Percentiles rank a stretch among this genome's conserved stretches.
Evolutionary conservation across 495 filamentous ascomycete genomes (phyloP).

Genomic region (Penicillium fimorum): DNA sequence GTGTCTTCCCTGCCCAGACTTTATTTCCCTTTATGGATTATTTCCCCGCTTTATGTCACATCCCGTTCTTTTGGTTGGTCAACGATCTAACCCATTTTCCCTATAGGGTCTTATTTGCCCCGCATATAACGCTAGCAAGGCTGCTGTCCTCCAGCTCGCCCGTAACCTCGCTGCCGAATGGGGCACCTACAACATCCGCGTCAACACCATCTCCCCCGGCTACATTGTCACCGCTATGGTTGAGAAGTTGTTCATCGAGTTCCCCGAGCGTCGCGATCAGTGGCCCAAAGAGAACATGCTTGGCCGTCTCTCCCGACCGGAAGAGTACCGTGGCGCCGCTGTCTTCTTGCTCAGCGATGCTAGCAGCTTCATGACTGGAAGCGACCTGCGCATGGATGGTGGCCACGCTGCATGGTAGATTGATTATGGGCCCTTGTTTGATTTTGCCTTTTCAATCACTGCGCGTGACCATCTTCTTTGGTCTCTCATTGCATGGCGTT

Average conservation of each 20-base stretch:
- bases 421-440: not conserved
- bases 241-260: slow-evolving; percentile 69
- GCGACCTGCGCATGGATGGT: slow-evolving; percentile 78
- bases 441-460: slow-evolving; percentile 4
- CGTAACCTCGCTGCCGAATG: slow-evolving; percentile 86
- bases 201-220: slow-evolving; percentile 92
- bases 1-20: not conserved
- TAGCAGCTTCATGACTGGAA: slow-evolving; percentile 82
- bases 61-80: not conserved
- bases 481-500: slow-evolving; percentile 30
- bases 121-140: slow-evolving; percentile 90
- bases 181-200: slow-evolving; percentile 83
- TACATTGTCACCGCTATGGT: slow-evolving; percentile 97
- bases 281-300: slow-evolving; percentile 94
- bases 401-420: slow-evolving; percentile 77
- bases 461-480: slow-evolving; percentile 9
- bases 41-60: not conserved
- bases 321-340: slow-evolving; percentile 77
- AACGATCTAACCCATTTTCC: slow-evolving; percentile 1
- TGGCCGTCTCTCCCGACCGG: slow-evolving; percentile 69
- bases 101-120: slow-evolving; percentile 66
- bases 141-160: slow-evolving; percentile 78
- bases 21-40: not conserved
- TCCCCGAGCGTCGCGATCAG: slow-evolving; percentile 68
- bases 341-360: slow-evolving; percentile 87